These are phyloP conservation scores for Stenogyne calaminthoides DNA, from an alignment of 305 asterid species.

Conservation along the genomic window DNA sequence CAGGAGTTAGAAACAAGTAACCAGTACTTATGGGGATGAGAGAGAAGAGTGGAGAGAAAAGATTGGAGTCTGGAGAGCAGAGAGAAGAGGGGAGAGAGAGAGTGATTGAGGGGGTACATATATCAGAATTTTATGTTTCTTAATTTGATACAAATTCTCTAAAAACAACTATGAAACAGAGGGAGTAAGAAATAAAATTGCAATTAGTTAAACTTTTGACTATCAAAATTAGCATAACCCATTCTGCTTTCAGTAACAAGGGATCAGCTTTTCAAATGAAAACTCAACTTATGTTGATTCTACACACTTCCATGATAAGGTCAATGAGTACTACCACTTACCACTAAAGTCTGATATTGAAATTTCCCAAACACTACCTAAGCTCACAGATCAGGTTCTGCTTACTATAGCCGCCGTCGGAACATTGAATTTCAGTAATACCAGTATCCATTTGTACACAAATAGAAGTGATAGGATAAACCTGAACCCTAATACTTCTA, in stretches of 20 bases:
- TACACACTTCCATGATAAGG: background rate
- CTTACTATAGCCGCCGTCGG: background rate
- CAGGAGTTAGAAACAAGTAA: too few relatives aligned
- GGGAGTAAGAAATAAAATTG: background rate
- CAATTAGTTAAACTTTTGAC: background rate
- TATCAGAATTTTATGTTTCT: too few relatives aligned
- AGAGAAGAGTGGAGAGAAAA: too few relatives aligned
- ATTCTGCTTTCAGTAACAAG: background rate
- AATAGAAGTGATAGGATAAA: background rate
- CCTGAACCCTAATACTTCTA: background rate
- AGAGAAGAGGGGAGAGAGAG: too few relatives aligned
- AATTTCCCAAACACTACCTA: background rate
- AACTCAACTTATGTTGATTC: background rate
- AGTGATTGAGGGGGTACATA: too few relatives aligned
- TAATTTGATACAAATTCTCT: too few relatives aligned
- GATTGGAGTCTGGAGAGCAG: too few relatives aligned
- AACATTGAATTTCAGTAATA: background rate
- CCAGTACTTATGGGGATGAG: too few relatives aligned
- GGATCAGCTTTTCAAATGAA: background rate
- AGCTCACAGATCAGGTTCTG: conserved; percentile 3
- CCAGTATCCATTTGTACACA: background rate
- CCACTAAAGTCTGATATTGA: background rate
- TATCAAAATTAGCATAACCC: background rate
- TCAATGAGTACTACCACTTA: background rate
- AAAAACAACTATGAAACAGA: too few relatives aligned